These are phyloP conservation scores for Phytopythium sindhum DNA, from an alignment of 352 stramenopile species.

Conservation along the genomic window DNA sequence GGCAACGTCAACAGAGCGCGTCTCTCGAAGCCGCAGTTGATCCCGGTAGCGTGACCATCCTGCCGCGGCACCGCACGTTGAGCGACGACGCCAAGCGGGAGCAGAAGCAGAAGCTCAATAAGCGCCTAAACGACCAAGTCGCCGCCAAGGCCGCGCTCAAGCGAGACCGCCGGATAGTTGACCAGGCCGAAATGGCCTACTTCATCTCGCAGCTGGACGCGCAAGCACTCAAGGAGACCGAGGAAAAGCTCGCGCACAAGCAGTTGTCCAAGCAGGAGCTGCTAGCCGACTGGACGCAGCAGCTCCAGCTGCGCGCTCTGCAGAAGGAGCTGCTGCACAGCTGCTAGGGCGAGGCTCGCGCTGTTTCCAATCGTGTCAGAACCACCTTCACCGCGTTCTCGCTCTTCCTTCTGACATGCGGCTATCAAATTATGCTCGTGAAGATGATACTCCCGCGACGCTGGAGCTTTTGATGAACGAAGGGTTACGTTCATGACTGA, in stretches of 20 bases:
- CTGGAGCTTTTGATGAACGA: too few relatives aligned
- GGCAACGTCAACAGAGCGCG: slow-evolving; percentile 10
- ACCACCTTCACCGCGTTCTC: not conserved
- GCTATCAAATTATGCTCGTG: too few relatives aligned
- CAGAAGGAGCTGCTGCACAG: slow-evolving; percentile 17
- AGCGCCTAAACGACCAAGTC: slow-evolving; percentile 45
- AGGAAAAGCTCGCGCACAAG: slow-evolving; percentile 22
- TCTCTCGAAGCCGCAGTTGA: not conserved
- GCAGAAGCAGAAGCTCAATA: slow-evolving; percentile 42
- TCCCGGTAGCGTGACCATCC: slow-evolving; percentile 26
- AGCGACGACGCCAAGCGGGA: slow-evolving; percentile 22
- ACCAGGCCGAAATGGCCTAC: slow-evolving; percentile 56
- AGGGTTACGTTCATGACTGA: too few relatives aligned
- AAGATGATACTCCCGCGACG: too few relatives aligned
- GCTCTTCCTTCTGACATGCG: too few relatives aligned
- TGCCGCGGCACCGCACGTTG: slow-evolving; percentile 35
- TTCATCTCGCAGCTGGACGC: slow-evolving; percentile 44
- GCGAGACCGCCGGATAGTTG: slow-evolving; percentile 31
- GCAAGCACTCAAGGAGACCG: slow-evolving; percentile 29
- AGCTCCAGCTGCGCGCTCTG: slow-evolving; percentile 28
- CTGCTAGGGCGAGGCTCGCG: not conserved
- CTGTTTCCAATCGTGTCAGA: not conserved
- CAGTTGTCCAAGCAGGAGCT: slow-evolving; percentile 34
- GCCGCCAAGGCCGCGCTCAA: slow-evolving; percentile 34
- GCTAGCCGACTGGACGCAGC: slow-evolving; percentile 41